A percentile compares a stretch with the other conserved stretches of the same genome.
Conservation (phyloP, 805 yeast genomes). For the Myxozyma neotropica region DNA sequence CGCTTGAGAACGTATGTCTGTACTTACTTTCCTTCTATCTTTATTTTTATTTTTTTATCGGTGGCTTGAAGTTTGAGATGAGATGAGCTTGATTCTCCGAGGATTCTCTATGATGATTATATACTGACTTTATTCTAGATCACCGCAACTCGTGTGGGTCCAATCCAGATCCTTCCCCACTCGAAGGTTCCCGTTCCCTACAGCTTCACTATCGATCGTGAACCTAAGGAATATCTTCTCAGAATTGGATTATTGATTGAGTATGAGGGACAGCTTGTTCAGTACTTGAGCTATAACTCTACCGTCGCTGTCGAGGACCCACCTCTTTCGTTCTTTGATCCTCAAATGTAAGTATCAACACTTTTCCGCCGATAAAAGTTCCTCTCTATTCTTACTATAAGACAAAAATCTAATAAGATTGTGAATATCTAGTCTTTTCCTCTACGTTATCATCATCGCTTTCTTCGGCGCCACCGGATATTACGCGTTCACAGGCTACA, state of each 20-base stretch:
- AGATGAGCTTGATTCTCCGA: not conserved
- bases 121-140: conserved; percentile 14
- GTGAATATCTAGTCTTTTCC: conserved; percentile 13
- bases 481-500: conserved; percentile 17
- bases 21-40: no score
- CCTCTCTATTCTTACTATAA: no score
- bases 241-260: conserved; percentile 30
- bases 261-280: conserved; percentile 30
- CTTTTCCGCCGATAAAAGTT: no score
- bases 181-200: conserved; percentile 14
- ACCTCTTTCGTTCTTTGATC: conserved; percentile 70
- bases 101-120: not conserved
- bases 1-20: conserved; percentile 29
- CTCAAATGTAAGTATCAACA: conserved; percentile 49
- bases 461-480: conserved; percentile 30
- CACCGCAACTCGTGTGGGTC: conserved; percentile 31
- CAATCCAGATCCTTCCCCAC: conserved; percentile 21
- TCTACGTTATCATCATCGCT: conserved; percentile 21
- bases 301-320: conserved; percentile 60
- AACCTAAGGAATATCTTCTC: conserved; percentile 32
- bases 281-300: conserved; percentile 26
- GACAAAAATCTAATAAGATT: no score
- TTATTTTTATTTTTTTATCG: not conserved
- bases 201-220: conserved; percentile 28
- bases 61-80: not conserved